These are phyloP conservation scores for Pseudotsuga menziesii DNA, from an alignment of 75 land plant species.

Conservation along the genomic window DNA sequence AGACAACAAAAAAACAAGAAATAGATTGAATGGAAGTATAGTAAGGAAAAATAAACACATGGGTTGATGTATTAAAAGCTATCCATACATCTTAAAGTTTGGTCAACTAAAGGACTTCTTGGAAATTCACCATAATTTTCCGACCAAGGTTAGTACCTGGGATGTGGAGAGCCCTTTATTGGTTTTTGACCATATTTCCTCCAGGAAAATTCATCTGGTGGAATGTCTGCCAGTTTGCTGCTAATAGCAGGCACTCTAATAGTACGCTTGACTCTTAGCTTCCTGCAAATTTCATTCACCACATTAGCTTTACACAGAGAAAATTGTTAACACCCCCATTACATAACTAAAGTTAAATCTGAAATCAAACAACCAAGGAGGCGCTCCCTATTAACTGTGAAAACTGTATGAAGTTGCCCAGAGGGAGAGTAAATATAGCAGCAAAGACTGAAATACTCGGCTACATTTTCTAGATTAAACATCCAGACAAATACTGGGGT, in stretches of 20 bases:
- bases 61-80: background rate
- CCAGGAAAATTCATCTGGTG: slow-evolving; percentile 86
- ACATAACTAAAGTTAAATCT: too few relatives aligned
- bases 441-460: background rate
- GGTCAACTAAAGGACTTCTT: background rate
- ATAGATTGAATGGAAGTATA: background rate
- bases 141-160: slow-evolving; percentile 40
- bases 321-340: too few relatives aligned
- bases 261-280: slow-evolving; percentile 48
- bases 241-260: slow-evolving; percentile 74
- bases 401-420: background rate
- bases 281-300: slow-evolving; percentile 28
- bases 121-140: background rate
- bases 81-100: background rate
- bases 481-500: background rate
- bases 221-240: slow-evolving; percentile 77
- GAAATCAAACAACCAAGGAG: too few relatives aligned
- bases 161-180: slow-evolving; percentile 91
- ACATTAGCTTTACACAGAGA: too few relatives aligned
- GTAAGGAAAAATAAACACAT: background rate
- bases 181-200: slow-evolving; percentile 93
- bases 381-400: too few relatives aligned
- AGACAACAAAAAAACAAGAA: background rate
- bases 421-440: background rate
- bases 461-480: background rate